Base-by-base conservation (phyloP, 768 basidiomycete genomes). In the Tricholoma flavovirens region DNA sequence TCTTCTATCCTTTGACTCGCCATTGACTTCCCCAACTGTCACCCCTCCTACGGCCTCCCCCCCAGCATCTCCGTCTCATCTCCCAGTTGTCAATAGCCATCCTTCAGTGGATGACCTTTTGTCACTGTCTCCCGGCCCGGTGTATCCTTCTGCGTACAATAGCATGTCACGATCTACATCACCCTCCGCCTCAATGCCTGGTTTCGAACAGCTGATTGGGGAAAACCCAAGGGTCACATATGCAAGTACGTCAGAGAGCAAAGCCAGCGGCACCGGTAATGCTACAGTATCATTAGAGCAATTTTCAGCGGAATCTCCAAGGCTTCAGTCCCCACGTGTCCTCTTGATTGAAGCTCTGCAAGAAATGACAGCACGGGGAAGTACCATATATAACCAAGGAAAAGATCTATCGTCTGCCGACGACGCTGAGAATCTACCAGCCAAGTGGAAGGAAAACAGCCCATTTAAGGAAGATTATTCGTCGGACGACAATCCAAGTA, bases 1-100 rank as follows among this genome's bases (percentile, higher is more conserved):
- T 58, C 70, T 74, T 33, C 73, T 76, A 32, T 72, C 71, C 33
- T 72, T 80, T 53, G 78, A 80, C 62, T 74, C 77, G 19, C 69
- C 76, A 61, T 67, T 73, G 35, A 62, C 67, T 30, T 62, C 63
- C 35, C 58, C 64, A 55, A 56, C 59, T 56, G 53, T 59, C 5
- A 57, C 63, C 24, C 57, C 55, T 55, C 53, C 56, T 55, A 59
- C 57, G 56, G 15, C 10, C 15, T 57, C 59, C 35, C 55, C 62
- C 50, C 48, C 57, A 21, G 57, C 60, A 26, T 55, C 61, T n/a
- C 53, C 53, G 11, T 42, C 56, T 26, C 56, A 57, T 53, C 22
- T 36, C 19, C 30, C 52, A 35, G 42, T 59, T 3, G 29, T 49
- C 6, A 51, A 12, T 22, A 45, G 55, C 38, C 55, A 50, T 35